Evolutionary conservation across 1,284 basidiomycete genomes (phyloP).

Genomic region (Fistulinella staudtii): DNA sequence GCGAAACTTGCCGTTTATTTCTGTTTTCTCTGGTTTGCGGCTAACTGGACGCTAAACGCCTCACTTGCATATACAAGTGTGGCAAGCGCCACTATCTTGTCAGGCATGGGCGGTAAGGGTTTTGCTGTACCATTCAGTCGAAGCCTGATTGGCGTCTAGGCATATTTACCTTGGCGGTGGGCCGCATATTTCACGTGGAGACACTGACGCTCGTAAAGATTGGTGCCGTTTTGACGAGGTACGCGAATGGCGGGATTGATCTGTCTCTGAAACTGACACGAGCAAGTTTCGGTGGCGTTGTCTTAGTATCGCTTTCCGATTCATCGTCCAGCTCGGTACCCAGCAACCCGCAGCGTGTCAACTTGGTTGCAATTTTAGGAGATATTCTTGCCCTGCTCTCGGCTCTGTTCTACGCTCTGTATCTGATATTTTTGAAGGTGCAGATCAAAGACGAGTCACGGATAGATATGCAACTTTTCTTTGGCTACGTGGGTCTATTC

Average conservation of each 20-base stretch:
- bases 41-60: slow-evolving; percentile 87
- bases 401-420: slow-evolving; percentile 86
- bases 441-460: slow-evolving; percentile 80
- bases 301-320: slow-evolving; percentile 84
- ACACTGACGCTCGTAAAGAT: slow-evolving; percentile 72
- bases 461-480: slow-evolving; percentile 90
- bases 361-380: slow-evolving; percentile 51
- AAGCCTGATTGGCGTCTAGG: slow-evolving; percentile 46
- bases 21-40: slow-evolving; percentile 85
- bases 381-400: slow-evolving; percentile 80
- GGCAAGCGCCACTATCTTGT: slow-evolving; percentile 85
- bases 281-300: slow-evolving; percentile 77
- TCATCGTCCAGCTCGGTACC: slow-evolving; percentile 32
- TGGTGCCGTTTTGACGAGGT: slow-evolving; percentile 81
- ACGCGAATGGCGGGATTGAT: slow-evolving; percentile 15
- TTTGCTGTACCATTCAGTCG: neutral
- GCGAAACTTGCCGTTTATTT: slow-evolving; percentile 74
- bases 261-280: slow-evolving; percentile 4
- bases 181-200: slow-evolving; percentile 84
- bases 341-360: slow-evolving; percentile 19
- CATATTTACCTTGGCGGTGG: slow-evolving; percentile 90
- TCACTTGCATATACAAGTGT: slow-evolving; percentile 84
- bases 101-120: slow-evolving; percentile 78
- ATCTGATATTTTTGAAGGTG: slow-evolving; percentile 90
- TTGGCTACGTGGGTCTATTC: slow-evolving; percentile 91